A percentile compares a stretch with the other conserved stretches of the same genome.
phyloP scores from a whole-genome alignment of 2,329 filamentous ascomycete genomes.

The Pseudogymnoascus sp. region DNA sequence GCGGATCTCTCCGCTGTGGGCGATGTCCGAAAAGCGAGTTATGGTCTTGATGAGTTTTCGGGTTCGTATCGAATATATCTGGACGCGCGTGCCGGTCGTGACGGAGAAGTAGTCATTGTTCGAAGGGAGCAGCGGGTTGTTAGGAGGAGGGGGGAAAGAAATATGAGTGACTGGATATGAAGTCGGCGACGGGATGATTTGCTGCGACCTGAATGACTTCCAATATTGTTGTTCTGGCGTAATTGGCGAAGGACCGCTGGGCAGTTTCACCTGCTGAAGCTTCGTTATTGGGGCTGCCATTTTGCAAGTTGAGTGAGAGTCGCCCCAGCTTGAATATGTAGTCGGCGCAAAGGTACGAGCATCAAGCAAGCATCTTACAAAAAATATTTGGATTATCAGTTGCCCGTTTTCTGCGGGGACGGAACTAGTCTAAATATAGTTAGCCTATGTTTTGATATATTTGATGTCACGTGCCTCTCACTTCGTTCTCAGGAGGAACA shows the following conservation, averaged over 20 bases:
- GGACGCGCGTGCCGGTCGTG: slow-evolving; percentile 86
- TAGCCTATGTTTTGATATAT: neutral
- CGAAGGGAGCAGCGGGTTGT: slow-evolving; percentile 33
- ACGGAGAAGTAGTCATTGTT: slow-evolving; percentile 74
- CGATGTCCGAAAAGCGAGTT: slow-evolving; percentile 84
- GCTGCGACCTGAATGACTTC: slow-evolving; percentile 87
- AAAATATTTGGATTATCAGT: slow-evolving; percentile 9
- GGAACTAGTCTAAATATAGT: neutral
- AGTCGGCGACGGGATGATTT: slow-evolving; percentile 83
- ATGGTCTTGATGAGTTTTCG: slow-evolving; percentile 91
- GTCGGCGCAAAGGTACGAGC: slow-evolving; percentile 4
- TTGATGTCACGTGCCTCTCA: neutral
- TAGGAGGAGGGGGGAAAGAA: slow-evolving; percentile 52
- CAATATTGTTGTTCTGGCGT: slow-evolving; percentile 95
- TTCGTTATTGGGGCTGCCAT: slow-evolving; percentile 26
- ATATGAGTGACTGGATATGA: slow-evolving; percentile 88
- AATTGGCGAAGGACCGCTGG: slow-evolving; percentile 70
- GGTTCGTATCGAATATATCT: slow-evolving; percentile 87
- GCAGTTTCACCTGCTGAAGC: slow-evolving; percentile 61
- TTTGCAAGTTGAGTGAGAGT: slow-evolving; percentile 10
- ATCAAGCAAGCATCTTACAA: slow-evolving; percentile 6
- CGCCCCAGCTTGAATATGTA: slow-evolving; percentile 3
- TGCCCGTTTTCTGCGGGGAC: neutral
- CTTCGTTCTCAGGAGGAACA: neutral
- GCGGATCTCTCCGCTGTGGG: slow-evolving; percentile 80